phyloP scores from a whole-genome alignment of 192 early-diverging fungal species.

The Phycomyces blakesleeanus region DNA sequence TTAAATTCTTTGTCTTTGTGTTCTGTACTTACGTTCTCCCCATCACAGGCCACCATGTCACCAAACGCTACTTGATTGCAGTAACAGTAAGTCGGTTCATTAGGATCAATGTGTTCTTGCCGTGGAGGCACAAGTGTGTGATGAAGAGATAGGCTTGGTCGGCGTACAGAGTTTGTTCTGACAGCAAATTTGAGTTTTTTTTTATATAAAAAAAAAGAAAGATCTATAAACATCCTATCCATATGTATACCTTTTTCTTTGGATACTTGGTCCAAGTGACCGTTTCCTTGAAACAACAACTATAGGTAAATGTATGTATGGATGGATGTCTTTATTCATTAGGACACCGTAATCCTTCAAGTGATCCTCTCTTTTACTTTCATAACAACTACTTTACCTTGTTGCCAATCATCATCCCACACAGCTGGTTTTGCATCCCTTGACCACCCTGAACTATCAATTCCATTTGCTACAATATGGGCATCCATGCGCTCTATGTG shows the following conservation, averaged over 20 bases:
- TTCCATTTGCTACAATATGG: slow-evolving; percentile 21
- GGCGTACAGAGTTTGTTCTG: slow-evolving; percentile 5
- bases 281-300: background rate
- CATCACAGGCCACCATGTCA: slow-evolving; percentile 83
- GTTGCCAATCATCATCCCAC: slow-evolving; percentile 10
- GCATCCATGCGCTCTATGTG: slow-evolving; percentile 30
- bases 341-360: too few relatives aligned
- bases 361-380: too few relatives aligned
- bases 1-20: background rate
- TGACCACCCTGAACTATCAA: slow-evolving; percentile 3
- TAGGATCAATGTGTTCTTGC: slow-evolving; percentile 73
- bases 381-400: too few relatives aligned
- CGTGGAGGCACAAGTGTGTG: slow-evolving; percentile 5
- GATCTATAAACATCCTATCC: too few relatives aligned
- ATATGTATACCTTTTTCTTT: slow-evolving; percentile 14
- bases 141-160: slow-evolving; percentile 1
- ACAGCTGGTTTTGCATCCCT: background rate
- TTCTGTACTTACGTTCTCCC: slow-evolving; percentile 53
- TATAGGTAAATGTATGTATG: too few relatives aligned
- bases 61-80: slow-evolving; percentile 82
- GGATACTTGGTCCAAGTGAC: background rate
- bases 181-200: background rate
- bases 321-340: too few relatives aligned
- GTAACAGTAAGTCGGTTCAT: slow-evolving; percentile 85
- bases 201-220: too few relatives aligned